Percentiles rank a stretch among this genome's conserved stretches.
Conservation (phyloP, 2,329 filamentous ascomycete species). For the Pseudogymnoascus destructans region DNA sequence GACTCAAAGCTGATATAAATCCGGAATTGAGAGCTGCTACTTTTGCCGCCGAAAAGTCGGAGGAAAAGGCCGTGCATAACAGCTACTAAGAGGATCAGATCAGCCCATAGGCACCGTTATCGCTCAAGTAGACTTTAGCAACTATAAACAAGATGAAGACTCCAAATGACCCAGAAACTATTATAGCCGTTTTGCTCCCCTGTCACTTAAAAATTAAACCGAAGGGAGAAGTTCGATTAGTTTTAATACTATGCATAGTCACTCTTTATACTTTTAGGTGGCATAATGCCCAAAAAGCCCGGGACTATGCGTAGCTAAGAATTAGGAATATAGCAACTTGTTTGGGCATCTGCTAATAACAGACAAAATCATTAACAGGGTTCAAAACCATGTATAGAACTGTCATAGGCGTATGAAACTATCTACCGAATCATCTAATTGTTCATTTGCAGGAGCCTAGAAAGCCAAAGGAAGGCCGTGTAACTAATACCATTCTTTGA, state of each 20-base stretch:
- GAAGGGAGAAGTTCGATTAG: background rate
- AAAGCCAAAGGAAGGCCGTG: background rate
- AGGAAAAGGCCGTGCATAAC: background rate
- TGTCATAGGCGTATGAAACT: background rate
- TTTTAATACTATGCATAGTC: background rate
- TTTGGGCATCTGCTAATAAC: too few relatives aligned
- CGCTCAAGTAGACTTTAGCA: background rate
- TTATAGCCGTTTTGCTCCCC: background rate
- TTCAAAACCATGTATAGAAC: background rate
- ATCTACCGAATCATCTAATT: background rate
- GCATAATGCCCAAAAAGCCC: background rate
- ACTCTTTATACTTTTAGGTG: background rate
- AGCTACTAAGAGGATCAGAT: background rate
- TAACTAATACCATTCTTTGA: background rate
- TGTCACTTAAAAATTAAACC: background rate
- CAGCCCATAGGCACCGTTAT: background rate
- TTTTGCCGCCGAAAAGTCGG: background rate
- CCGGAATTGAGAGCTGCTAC: background rate
- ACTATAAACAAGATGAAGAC: background rate
- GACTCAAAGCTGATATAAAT: background rate
- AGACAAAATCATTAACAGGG: too few relatives aligned
- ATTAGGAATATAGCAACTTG: background rate
- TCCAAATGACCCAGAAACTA: background rate
- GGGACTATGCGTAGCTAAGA: background rate
- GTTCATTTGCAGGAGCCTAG: background rate